phyloP scores from a whole-genome alignment of 2,329 filamentous ascomycete genomes.

The Aspergillus sp. region DNA sequence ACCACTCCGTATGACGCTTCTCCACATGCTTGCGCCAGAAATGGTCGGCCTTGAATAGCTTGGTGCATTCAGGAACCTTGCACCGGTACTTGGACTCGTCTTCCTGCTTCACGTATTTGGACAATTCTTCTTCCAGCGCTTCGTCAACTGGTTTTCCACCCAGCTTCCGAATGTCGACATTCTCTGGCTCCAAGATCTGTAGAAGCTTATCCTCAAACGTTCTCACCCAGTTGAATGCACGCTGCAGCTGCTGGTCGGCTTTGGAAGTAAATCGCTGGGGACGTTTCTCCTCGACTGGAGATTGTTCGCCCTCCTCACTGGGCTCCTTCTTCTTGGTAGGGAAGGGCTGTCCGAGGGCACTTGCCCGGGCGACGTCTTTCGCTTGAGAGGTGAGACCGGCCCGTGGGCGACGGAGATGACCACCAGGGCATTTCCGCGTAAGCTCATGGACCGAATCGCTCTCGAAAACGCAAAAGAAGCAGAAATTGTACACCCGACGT shows the following conservation, averaged over 20 bases:
- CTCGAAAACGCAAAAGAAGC: conserved; percentile 99
- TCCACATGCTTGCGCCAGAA: conserved; percentile 99
- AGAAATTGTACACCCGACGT: conserved; percentile 95
- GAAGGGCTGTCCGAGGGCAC: conserved; percentile 77
- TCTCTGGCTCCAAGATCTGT: conserved; percentile 87
- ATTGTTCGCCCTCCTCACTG: conserved; percentile 61
- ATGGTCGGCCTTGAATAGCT: conserved; percentile 93
- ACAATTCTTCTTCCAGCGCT: conserved; percentile 78
- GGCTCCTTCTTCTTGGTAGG: conserved; percentile 75
- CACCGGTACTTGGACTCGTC: conserved; percentile 96
- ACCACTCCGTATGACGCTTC: conserved; percentile 90
- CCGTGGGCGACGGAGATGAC: conserved; percentile 89
- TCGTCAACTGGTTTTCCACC: conserved; percentile 86
- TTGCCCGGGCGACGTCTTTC: conserved; percentile 81
- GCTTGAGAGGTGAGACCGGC: conserved; percentile 79
- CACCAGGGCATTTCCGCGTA: conserved; percentile 91
- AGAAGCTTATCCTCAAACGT: conserved; percentile 96
- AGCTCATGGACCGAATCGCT: conserved; percentile 96
- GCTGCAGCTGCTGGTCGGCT: conserved; percentile 84
- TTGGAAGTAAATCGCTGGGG: conserved; percentile 68
- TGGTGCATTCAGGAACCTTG: conserved; percentile 92
- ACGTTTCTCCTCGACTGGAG: conserved; percentile 70
- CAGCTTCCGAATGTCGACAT: conserved; percentile 82
- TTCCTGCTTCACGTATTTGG: conserved; percentile 91
- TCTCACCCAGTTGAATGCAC: conserved; percentile 97